Evolutionary conservation across 495 filamentous ascomycete genomes (phyloP).

Genomic region (Thozetella sp.): DNA sequence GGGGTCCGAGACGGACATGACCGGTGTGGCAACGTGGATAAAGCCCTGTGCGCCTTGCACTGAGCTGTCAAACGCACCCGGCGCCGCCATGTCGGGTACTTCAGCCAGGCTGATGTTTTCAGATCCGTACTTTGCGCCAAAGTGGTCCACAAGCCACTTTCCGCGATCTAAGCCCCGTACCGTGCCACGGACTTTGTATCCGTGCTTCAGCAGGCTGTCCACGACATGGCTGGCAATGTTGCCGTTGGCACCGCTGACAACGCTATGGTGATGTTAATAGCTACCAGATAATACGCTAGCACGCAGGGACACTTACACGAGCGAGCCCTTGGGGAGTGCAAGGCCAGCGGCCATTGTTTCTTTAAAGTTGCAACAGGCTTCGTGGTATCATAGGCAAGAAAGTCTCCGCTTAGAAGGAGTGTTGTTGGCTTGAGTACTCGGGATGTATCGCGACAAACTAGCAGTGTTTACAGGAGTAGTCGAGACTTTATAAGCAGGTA

Average conservation of each 20-base stretch:
- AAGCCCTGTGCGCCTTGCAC: slow-evolving; percentile 16
- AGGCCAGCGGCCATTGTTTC: no score
- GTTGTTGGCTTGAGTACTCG: no score
- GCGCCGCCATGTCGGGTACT: slow-evolving; percentile 13
- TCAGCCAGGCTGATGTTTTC: slow-evolving; percentile 13
- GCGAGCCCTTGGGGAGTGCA: no score
- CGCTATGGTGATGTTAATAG: neutral
- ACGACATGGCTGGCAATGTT: slow-evolving; percentile 18
- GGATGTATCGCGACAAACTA: no score
- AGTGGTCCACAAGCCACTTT: slow-evolving; percentile 13
- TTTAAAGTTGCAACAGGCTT: no score
- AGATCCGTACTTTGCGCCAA: slow-evolving; percentile 13
- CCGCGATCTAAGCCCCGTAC: slow-evolving; percentile 11
- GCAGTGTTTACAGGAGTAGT: no score
- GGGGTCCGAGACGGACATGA: slow-evolving; percentile 10
- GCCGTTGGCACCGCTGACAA: slow-evolving; percentile 19
- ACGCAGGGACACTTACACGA: no score
- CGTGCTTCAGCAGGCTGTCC: slow-evolving; percentile 13
- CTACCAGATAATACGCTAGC: neutral
- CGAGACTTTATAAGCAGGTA: no score
- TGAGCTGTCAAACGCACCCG: slow-evolving; percentile 14
- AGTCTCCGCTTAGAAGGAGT: no score
- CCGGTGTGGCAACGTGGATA: slow-evolving; percentile 12
- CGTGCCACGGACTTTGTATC: slow-evolving; percentile 18
- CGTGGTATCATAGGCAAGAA: no score